Evolutionary conservation across 495 filamentous ascomycete genomes (phyloP), one percentile per base, ranked within the genome.

Genomic region (Hypoxylon lenormandii): DNA sequence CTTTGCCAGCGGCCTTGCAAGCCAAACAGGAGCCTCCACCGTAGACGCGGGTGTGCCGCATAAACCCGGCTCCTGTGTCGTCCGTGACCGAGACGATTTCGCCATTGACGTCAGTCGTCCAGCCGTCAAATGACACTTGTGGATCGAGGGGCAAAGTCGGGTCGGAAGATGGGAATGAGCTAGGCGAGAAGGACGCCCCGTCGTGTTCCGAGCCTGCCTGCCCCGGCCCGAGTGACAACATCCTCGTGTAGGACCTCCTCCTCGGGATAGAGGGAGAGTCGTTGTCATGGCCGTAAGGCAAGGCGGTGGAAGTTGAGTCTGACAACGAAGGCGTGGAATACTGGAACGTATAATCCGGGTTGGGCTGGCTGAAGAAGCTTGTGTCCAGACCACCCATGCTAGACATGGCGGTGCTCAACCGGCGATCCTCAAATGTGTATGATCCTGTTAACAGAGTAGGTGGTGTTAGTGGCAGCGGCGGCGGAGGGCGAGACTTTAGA

Each of bases 41-140:
- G 50, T 84, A 83, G 21, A 84, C 82, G 5, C 81, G 76, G 7
- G 81, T 84, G 57, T 84, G 82, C 23, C 81, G 77, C 64, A 78
- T 80, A 81, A 81, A 84, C 12, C 76, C 79, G 30, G 80, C 76
- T 0, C 81, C 81, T 22, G 78, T 70, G 38, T 76, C 78, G 64
- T 83, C 78, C 69, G 78, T 73, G 18, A 82, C 79, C 36, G 79
- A 80, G 11, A 82, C 68, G 58, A 82, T 80, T 57, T 83, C 80
- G 22, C 78, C 81, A 19, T 79, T 74, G 0, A 83, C 61, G 23
- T 81, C 77, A 22, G 79, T 76, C 51, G 80, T 78, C 1, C 72
- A 65, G n/a, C 65, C 54, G n/a, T 72, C 68, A 7, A 76, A 60
- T 50, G 69, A 71, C 13, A 69, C 65, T 30, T 76, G 74, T 47